Evolutionary conservation across 2,329 filamentous ascomycete species (phyloP).

Genomic region (Ceratocystis cubensis): DNA sequence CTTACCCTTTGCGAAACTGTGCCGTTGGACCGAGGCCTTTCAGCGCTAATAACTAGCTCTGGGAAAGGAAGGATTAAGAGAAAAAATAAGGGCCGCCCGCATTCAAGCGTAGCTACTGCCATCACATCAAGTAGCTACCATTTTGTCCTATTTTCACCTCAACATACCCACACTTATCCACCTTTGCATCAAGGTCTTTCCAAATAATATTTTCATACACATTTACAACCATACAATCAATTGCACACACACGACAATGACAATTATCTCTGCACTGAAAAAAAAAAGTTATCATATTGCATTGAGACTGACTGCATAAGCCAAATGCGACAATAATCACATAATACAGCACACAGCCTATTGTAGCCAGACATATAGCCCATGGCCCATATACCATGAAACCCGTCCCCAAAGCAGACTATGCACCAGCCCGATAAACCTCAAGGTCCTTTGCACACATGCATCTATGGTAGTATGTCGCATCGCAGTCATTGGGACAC

Average conservation of each 20-base stretch:
- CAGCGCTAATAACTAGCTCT: neutral
- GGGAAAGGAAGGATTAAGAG: slow-evolving; percentile 2
- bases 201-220: too few species aligned
- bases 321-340: neutral
- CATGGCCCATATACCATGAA: neutral
- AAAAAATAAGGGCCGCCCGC: neutral
- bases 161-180: too few species aligned
- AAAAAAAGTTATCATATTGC: too few species aligned
- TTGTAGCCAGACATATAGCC: neutral
- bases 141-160: neutral
- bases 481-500: neutral
- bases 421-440: neutral
- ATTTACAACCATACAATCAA: too few species aligned
- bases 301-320: neutral
- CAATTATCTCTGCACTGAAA: too few species aligned
- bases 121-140: neutral
- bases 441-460: neutral
- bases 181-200: too few species aligned
- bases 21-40: slow-evolving; percentile 13
- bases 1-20: slow-evolving; percentile 1
- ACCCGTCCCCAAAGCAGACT: neutral
- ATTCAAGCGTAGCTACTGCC: neutral
- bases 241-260: too few species aligned
- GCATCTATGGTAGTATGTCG: neutral
- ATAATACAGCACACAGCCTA: neutral